Percentiles rank a stretch among this genome's conserved stretches.
Evolutionary conservation across 2,329 filamentous ascomycete genomes (phyloP).

Genomic region (Colletotrichum zoysiae): DNA sequence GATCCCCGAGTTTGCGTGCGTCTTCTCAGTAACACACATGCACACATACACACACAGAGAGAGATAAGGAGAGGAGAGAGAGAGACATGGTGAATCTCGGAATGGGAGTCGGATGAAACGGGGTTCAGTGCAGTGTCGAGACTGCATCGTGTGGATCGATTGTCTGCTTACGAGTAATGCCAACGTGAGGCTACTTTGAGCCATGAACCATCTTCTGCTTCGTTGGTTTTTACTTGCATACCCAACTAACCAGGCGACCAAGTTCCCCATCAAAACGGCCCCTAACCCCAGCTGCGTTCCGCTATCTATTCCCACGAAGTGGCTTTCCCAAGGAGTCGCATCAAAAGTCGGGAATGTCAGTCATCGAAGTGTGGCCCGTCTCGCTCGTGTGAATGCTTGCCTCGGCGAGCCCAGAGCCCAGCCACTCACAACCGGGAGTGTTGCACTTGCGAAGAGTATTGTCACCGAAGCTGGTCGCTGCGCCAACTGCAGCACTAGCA

Average conservation of each 20-base stretch:
- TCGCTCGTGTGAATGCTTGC: conserved; percentile 69
- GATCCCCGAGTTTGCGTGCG: background rate
- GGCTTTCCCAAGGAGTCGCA: background rate
- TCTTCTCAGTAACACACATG: background rate
- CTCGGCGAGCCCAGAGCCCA: conserved; percentile 73
- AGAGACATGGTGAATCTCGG: background rate
- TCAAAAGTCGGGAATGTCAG: conserved; percentile 53
- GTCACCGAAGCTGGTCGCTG: conserved; percentile 11
- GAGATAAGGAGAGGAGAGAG: background rate
- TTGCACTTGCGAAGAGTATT: conserved; percentile 84
- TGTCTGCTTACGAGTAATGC: background rate
- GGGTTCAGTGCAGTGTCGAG: background rate
- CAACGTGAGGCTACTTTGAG: background rate
- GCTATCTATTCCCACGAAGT: background rate
- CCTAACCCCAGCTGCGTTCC: background rate
- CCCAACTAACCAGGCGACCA: background rate
- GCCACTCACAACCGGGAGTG: conserved; percentile 68
- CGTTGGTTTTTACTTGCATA: background rate
- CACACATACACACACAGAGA: background rate
- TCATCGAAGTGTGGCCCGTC: conserved; percentile 67
- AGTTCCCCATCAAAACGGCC: background rate
- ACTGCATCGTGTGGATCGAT: background rate
- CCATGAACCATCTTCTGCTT: background rate
- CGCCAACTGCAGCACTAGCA: background rate
- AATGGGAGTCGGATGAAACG: background rate